Base-by-base conservation (phyloP, 768 basidiomycete species). In the Lactarius akahatsu region DNA sequence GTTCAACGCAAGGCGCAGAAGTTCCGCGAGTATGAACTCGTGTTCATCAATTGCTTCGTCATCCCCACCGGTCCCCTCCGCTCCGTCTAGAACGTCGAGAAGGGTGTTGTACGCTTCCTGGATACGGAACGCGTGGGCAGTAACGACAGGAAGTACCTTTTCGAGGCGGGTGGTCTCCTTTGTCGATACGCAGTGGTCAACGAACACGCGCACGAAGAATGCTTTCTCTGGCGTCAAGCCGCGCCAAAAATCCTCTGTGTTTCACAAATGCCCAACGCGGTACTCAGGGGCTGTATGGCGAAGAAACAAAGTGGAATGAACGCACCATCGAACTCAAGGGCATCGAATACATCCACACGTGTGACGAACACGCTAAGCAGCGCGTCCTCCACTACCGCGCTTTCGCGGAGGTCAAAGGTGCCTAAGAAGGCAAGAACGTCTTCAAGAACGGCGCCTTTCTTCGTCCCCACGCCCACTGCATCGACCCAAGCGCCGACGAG, bases 201-300 rank as follows among this genome's bases (percentile, higher is more conserved):
- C 86, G 74, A 90, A 96, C 11, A 92, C 89, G 7, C 95, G 87
- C 0, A 85, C 89, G 20, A 98, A 82, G 73, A 96, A 91, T 0
- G 89, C 87, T 52, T 82, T 86, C 72, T 93, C 91, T 0, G 92
- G 86, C 0, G 86, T 88, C 23, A 96, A 75, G 1, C 77, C 68
- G 0, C 74, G 73, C 91, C 94, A 98, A 74, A 84, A 98, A 0
- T 75, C 73, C 34, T 89, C 96, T 94, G 15, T 55, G 23, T 36
- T 58, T 40, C 36, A 41, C 2, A 38, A 50, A 30, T 28, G 30
- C 28, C 11, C 26, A 57, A 26, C 15, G 41, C 34, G 2, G 11
- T n/a, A 30, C 36, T 54, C 36, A 59, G 47, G 58, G 30, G 10
- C 26, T 34, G 5, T n/a, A 34, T 10, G 5, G 5, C 50, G 9